A percentile compares a stretch with the other conserved stretches of the same genome.
Conservation (phyloP, 2,329 filamentous ascomycete species). For the Fusarium lyarnte region DNA sequence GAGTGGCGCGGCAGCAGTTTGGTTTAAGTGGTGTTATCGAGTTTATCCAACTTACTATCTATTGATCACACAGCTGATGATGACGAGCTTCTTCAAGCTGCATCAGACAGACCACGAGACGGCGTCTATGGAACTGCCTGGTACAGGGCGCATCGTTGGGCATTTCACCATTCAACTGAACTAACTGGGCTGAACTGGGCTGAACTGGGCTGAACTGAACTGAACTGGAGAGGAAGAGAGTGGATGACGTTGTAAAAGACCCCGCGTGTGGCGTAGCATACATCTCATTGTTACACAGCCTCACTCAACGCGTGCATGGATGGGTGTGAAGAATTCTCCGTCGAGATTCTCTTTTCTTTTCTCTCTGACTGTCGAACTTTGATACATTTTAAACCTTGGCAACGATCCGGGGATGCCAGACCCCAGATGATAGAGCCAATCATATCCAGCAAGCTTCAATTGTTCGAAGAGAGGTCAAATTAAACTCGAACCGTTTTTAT, state of each 20-base stretch:
- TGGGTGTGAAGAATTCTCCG: not conserved
- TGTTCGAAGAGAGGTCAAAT: not conserved
- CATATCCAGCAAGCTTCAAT: not conserved
- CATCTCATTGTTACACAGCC: slow-evolving; percentile 18
- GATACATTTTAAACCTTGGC: slow-evolving; percentile 7
- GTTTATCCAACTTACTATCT: not conserved
- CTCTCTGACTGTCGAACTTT: not conserved
- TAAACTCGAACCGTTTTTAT: slow-evolving; percentile 8
- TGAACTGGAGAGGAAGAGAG: not conserved
- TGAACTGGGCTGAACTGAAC: not conserved
- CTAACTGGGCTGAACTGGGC: not conserved
- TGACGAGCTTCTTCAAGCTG: not conserved
- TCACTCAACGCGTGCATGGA: not conserved
- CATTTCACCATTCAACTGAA: not conserved
- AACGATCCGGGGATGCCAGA: not conserved
- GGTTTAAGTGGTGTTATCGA: not conserved
- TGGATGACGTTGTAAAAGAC: slow-evolving; percentile 18
- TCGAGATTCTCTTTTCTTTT: not conserved
- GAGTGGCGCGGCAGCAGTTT: slow-evolving; percentile 7
- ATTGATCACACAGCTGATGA: not conserved
- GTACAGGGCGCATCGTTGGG: not conserved
- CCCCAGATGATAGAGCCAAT: slow-evolving; percentile 5
- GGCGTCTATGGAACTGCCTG: not conserved
- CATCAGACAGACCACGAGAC: not conserved
- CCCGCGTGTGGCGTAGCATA: slow-evolving; percentile 31